A percentile compares a stretch with the other conserved stretches of the same genome.
Evolutionary conservation across 306 rosid species (phyloP).

Genomic region (Sphenostylis stenocarpa): DNA sequence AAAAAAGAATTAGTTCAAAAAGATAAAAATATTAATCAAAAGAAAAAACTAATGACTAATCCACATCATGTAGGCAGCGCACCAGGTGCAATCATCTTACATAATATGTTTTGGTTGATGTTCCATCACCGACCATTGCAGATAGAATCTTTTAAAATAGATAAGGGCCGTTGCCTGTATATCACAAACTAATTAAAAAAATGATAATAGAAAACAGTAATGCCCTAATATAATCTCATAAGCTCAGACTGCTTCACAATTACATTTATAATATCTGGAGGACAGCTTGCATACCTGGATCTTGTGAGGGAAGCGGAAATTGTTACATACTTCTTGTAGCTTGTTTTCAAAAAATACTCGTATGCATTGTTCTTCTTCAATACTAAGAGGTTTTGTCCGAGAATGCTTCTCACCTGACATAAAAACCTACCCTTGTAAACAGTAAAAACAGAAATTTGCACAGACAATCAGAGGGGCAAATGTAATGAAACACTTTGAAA

Average conservation of each 20-base stretch:
- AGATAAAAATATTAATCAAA: not conserved
- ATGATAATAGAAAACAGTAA: not conserved
- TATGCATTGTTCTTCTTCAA: slow-evolving; percentile 49
- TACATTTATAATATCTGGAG: slow-evolving; percentile 10
- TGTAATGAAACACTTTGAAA: slow-evolving; percentile 13
- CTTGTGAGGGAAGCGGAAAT: slow-evolving; percentile 86
- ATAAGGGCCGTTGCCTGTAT: slow-evolving; percentile 89
- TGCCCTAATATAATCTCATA: not conserved
- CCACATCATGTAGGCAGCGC: slow-evolving; percentile 16
- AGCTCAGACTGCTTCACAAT: slow-evolving; percentile 1
- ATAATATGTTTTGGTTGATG: slow-evolving; percentile 89
- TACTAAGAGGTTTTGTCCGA: slow-evolving; percentile 63
- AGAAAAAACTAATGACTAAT: slow-evolving; percentile 10
- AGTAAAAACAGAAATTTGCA: slow-evolving; percentile 28
- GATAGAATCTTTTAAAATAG: slow-evolving; percentile 90
- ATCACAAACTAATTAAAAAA: slow-evolving; percentile 41
- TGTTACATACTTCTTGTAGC: slow-evolving; percentile 75
- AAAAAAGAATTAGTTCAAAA: slow-evolving; percentile 14
- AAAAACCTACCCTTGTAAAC: slow-evolving; percentile 32
- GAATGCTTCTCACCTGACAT: slow-evolving; percentile 80
- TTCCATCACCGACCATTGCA: slow-evolving; percentile 95
- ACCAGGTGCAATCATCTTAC: slow-evolving; percentile 50
- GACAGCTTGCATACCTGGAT: slow-evolving; percentile 63
- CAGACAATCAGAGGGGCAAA: not conserved
- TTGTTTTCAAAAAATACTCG: slow-evolving; percentile 49